These are phyloP conservation scores for Xylariaceae sp. DNA, from an alignment of 2,329 filamentous ascomycete species.

Conservation along the genomic window DNA sequence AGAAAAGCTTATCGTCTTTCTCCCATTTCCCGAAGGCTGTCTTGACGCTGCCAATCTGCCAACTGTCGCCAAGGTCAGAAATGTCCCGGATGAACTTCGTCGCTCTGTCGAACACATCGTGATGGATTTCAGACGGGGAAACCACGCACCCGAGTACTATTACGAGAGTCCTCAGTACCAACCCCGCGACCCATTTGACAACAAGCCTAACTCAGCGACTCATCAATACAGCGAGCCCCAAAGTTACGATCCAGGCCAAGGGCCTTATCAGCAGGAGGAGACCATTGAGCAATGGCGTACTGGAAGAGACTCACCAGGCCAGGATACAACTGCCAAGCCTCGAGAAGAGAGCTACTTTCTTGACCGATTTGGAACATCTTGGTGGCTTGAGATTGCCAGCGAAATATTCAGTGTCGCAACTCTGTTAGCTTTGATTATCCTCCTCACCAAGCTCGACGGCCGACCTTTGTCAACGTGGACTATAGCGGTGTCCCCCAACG, in stretches of 20 bases:
- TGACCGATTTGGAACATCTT: conserved; percentile 5
- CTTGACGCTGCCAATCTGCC: too few species aligned
- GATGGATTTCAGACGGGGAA: conserved; percentile 1
- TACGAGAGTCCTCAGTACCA: conserved; percentile 1
- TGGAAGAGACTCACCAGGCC: not conserved
- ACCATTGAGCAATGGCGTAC: not conserved
- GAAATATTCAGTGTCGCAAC: conserved; percentile 7
- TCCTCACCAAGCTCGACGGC: conserved; percentile 10
- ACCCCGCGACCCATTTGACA: not conserved
- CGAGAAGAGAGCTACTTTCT: not conserved
- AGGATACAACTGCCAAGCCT: not conserved
- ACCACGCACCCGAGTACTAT: not conserved
- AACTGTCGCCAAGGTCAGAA: too few species aligned
- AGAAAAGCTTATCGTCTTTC: too few species aligned
- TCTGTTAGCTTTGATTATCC: conserved; percentile 12
- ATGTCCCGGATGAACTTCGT: too few species aligned
- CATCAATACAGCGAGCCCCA: conserved; percentile 1
- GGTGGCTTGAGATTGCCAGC: conserved; percentile 4
- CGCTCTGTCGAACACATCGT: not conserved
- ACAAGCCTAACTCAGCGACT: not conserved
- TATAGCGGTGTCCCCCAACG: conserved; percentile 13
- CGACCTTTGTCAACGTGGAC: conserved; percentile 10
- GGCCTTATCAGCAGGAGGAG: not conserved
- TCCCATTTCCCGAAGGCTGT: too few species aligned
- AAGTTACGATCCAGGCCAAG: not conserved